Conservation (phyloP, 2,329 filamentous ascomycete genomes). For the Colletotrichum noveboracense region DNA sequence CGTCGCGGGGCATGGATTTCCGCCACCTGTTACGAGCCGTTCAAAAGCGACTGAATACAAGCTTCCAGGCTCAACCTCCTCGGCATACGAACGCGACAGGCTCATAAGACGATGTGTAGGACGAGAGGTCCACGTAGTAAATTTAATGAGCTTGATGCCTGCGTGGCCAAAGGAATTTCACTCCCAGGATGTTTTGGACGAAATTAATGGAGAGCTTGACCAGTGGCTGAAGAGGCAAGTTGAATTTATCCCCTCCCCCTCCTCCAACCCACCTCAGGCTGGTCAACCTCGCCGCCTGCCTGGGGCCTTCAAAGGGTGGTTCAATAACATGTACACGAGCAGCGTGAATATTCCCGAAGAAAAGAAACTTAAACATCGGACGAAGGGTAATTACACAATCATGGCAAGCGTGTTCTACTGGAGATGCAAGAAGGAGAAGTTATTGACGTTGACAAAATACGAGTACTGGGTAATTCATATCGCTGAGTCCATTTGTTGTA, state of each 20-base stretch:
- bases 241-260: neutral
- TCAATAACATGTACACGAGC: neutral
- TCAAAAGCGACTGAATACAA: neutral
- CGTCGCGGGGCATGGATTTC: neutral
- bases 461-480: neutral
- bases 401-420: neutral
- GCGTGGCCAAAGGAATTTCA: neutral
- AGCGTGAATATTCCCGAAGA: neutral
- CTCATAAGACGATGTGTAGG: neutral
- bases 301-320: neutral
- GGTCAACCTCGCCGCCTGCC: neutral
- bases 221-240: neutral
- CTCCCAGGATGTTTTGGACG: neutral
- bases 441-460: neutral
- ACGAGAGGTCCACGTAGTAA: neutral
- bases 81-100: neutral
- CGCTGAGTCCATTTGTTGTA: neutral
- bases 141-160: neutral
- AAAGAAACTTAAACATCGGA: neutral
- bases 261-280: neutral
- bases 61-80: neutral
- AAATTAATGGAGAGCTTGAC: neutral
- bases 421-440: neutral
- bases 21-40: fast-evolving
- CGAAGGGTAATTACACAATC: neutral